Base-by-base conservation (phyloP, 805 yeast genomes). In the Candida alai region DNA sequence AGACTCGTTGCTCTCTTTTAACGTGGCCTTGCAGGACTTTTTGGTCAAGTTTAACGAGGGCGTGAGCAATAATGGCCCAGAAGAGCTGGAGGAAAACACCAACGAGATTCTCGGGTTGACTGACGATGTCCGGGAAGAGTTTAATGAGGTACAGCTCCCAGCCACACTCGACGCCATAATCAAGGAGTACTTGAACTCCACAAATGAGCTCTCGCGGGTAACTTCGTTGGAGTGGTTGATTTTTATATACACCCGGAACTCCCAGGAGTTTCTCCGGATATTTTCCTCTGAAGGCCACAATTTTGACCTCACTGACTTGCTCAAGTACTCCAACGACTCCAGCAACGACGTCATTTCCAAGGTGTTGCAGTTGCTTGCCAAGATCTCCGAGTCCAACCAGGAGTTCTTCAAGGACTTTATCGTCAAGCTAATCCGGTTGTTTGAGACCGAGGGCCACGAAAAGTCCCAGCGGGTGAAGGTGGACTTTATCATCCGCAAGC, bases 151-250 rank as follows among this genome's bases (percentile, higher is more conserved):
- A 25, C 58, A 65, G 24, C 51, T 66, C 36, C 51, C 54, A 6
- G 48, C 82, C 5, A 78, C 87, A 1, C 78, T 88, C 25, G 78
- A 79, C 38, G 79, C 82, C 4, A 67, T 90, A 36, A 80, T 86
- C 3, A 54, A 77, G 25, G 95, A 88, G 51, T 62, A 64, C 36
- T 50, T 63, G 15, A 54, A 54, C 28, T 52, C 58, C 5, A 37
- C 53, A 34, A 80, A 84, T 45, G 95, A 87, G 41, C 77, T 80
- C 19, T 84, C 96, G 0, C 72, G 93, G 39, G 70, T 87, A 21
- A 86, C 94, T 0, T 80, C 93, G 16, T 62, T 93, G 22, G 95
- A 89, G 43, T 93, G 98, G 98, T 65, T 93, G 20, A 77, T 79
- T 11, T 76, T 86, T 71, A 67, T 93, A 25, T 90, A 88, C 50